Base-by-base conservation (phyloP, 2,329 filamentous ascomycete species). In the Colletotrichum godetiae region DNA sequence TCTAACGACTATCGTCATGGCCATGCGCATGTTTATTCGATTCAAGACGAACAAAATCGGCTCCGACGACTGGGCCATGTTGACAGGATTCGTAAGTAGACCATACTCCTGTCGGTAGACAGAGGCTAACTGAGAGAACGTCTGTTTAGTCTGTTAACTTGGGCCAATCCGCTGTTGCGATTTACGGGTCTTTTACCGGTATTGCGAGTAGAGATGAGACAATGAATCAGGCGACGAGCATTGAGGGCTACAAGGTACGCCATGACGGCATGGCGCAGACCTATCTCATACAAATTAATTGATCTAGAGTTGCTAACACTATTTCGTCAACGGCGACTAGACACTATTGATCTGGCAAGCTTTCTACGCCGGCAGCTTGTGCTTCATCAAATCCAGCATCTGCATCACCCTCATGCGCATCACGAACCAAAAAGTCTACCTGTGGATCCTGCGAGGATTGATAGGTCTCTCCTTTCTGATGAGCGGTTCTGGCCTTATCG, bases 331-430 rank as follows among this genome's bases (percentile, higher is more conserved):
- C 11, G 1, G 5, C 1, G n/a, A 2, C 4, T 11, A 46, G 58
- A n/a, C 15, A 12, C 35, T 61, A 15, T 27, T 61, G 5, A 61
- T 49, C 12, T 61, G 58, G 58, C 35, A 61, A 49, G 35, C 37
- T 2, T 31, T 12, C 6, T 61, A 61, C 24, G 24, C 58, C 1
- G 35, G 22, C 1, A 19, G 58, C 12, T 19, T 61, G 6, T 61
- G 58, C 58, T 49, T 75, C 10, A 78, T 80, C 66, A 80, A 80
- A 33, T 4, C 68, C 1, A 79, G 78, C 12, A 80, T 80, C 22
- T 77, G 79, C 49, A 75, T 79, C 1, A 78, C 78, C 0, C 77
- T 80, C 55, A 74, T 80, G 3, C 78, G 79, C 13, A 80, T 80
- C 4, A 74, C 78, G 12, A 59, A 71, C 0, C 74, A 75, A 1